phyloP scores from a whole-genome alignment of 2,329 filamentous ascomycete species.

The Lachnellula hyalina region DNA sequence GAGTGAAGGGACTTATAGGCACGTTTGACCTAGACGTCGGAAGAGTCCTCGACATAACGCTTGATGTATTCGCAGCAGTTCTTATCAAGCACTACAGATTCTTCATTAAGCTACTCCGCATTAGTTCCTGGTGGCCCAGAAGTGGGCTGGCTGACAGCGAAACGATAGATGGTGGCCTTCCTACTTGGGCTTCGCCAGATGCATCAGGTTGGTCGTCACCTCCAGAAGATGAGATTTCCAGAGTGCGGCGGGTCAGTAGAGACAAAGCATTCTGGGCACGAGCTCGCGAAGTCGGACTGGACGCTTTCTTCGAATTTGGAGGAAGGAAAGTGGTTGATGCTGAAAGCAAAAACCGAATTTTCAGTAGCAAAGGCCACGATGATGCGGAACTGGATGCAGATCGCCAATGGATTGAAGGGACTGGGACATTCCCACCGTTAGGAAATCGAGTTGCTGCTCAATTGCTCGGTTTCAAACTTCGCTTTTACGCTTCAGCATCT shows the following conservation, averaged over 20 bases:
- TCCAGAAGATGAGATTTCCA: constrained; percentile 57
- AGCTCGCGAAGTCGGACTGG: constrained; percentile 68
- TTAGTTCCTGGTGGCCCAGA: constrained; percentile 95
- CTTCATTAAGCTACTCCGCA: constrained; percentile 86
- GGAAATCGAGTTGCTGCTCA: constrained; percentile 93
- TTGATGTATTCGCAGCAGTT: constrained; percentile 91
- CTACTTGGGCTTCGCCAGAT: constrained; percentile 75
- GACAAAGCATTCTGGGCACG: constrained; percentile 77
- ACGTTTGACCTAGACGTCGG: constrained; percentile 97
- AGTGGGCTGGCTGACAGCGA: constrained; percentile 45
- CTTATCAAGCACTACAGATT: constrained; percentile 90
- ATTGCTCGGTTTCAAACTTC: constrained; percentile 91
- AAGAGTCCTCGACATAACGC: constrained; percentile 84
- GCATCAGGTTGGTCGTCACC: constrained; percentile 57
- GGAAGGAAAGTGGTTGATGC: constrained; percentile 60
- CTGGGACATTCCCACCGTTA: constrained; percentile 73
- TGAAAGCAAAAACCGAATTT: constrained; percentile 43
- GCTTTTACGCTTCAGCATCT: constrained; percentile 82
- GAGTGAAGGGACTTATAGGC: constrained; percentile 89
- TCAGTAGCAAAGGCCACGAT: constrained; percentile 35
- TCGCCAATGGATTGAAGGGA: constrained; percentile 71
- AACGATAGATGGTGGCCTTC: constrained; percentile 58
- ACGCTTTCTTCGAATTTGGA: constrained; percentile 87
- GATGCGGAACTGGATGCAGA: constrained; percentile 47
- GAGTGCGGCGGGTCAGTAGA: constrained; percentile 53